Conservation (phyloP, 2,329 filamentous ascomycete species). For the Arthroderma sp. region DNA sequence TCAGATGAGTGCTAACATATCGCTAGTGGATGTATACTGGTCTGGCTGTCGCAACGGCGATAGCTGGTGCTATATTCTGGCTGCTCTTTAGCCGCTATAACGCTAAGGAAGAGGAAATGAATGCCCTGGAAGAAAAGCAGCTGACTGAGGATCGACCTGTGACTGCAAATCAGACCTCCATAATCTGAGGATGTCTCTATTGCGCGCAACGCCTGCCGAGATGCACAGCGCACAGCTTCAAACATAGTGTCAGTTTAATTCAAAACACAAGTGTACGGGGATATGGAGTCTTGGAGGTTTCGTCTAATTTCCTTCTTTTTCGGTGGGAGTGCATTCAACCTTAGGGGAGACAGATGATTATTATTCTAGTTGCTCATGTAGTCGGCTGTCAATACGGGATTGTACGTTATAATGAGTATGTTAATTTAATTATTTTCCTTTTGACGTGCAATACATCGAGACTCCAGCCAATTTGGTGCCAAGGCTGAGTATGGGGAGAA, state of each 20-base stretch:
- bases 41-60: conserved; percentile 39
- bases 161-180: conserved; percentile 7
- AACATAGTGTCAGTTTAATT: not conserved
- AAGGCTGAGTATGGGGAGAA: no score
- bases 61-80: conserved; percentile 45
- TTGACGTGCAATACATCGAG: no score
- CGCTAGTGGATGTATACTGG: conserved; percentile 50
- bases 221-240: not conserved
- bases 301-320: not conserved
- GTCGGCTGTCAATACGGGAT: no score
- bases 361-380: no score
- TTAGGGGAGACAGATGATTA: no score
- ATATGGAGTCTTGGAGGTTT: not conserved
- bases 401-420: not conserved
- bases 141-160: conserved; percentile 9
- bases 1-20: not conserved
- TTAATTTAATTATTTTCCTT: no score
- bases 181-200: not conserved
- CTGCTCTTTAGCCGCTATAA: conserved; percentile 39
- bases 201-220: not conserved
- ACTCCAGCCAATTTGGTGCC: no score
- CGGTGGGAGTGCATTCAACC: not conserved
- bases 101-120: conserved; percentile 39
- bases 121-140: conserved; percentile 32
- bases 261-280: not conserved